A percentile compares a stretch with the other conserved stretches of the same genome.
These are phyloP conservation scores for Leccinum uliginosum DNA, from an alignment of 768 basidiomycete genomes.

Conservation along the genomic window DNA sequence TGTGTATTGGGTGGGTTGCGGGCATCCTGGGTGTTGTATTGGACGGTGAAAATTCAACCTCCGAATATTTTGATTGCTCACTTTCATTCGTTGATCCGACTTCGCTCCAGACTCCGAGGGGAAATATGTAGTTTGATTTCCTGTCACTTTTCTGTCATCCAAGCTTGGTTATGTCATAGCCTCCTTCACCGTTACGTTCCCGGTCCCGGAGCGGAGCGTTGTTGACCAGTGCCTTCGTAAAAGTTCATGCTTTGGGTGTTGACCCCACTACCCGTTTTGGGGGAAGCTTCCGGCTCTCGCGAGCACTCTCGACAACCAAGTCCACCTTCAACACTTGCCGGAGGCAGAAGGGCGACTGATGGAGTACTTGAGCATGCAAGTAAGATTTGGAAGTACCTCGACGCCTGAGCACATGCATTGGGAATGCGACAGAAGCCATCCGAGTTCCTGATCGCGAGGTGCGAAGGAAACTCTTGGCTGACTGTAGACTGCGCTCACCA, in stretches of 20 bases:
- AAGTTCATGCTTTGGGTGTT: constrained; percentile 3
- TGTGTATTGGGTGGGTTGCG: no score
- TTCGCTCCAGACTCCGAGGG: no score
- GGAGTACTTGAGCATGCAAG: neutral
- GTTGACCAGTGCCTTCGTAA: constrained; percentile 4
- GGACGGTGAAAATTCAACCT: no score
- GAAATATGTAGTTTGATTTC: no score
- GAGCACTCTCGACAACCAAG: neutral
- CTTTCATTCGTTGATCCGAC: no score
- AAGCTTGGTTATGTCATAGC: no score
- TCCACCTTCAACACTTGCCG: neutral
- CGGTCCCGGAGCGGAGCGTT: neutral
- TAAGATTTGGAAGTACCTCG: constrained; percentile 1
- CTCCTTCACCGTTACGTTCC: constrained; percentile 2
- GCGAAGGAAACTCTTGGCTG: no score
- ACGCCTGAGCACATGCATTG: neutral
- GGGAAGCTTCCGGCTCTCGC: neutral
- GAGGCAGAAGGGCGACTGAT: neutral
- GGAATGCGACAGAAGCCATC: constrained; percentile 5
- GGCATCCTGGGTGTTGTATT: no score
- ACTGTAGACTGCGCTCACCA: no score
- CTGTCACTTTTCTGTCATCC: no score
- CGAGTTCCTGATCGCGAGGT: neutral
- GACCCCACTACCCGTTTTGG: constrained; percentile 8
- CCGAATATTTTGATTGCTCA: no score